Conservation (phyloP, 2,329 filamentous ascomycete species). For the Cladophialophora bantiana region DNA sequence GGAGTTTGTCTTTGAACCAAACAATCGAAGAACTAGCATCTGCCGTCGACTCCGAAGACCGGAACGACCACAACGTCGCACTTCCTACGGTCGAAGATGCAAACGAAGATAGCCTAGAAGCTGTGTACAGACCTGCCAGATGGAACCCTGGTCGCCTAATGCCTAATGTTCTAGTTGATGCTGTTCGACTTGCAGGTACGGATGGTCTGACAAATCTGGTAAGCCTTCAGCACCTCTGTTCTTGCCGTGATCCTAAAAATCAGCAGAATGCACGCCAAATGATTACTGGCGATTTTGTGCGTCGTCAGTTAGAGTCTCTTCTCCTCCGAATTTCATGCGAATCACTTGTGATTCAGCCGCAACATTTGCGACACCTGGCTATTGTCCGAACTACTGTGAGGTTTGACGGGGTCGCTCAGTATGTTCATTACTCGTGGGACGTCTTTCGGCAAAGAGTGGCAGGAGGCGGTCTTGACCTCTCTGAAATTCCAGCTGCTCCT, state of each 20-base stretch:
- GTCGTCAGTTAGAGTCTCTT: constrained; percentile 61
- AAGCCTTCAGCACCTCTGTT: not conserved
- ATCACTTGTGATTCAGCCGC: constrained; percentile 66
- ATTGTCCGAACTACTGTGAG: constrained; percentile 63
- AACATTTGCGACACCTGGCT: constrained; percentile 62
- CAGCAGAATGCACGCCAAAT: constrained; percentile 42
- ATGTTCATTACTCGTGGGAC: constrained; percentile 61
- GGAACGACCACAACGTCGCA: constrained; percentile 23
- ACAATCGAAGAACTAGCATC: constrained; percentile 29
- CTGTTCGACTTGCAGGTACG: constrained; percentile 55
- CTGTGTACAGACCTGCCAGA: constrained; percentile 52
- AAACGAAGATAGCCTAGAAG: constrained; percentile 21
- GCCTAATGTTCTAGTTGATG: constrained; percentile 60
- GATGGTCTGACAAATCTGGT: constrained; percentile 59
- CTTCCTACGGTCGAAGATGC: constrained; percentile 36
- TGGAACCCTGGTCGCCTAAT: constrained; percentile 63
- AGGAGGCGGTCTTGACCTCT: constrained; percentile 46
- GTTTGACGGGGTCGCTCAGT: constrained; percentile 57
- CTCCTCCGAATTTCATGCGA: constrained; percentile 61
- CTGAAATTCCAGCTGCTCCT: constrained; percentile 29
- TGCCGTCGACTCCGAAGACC: constrained; percentile 25
- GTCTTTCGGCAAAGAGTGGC: constrained; percentile 63
- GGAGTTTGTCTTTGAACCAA: constrained; percentile 25
- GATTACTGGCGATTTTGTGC: constrained; percentile 60
- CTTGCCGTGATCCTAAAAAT: constrained; percentile 15